phyloP scores from a whole-genome alignment of 2,329 filamentous ascomycete species.

The Venturia pyrina region DNA sequence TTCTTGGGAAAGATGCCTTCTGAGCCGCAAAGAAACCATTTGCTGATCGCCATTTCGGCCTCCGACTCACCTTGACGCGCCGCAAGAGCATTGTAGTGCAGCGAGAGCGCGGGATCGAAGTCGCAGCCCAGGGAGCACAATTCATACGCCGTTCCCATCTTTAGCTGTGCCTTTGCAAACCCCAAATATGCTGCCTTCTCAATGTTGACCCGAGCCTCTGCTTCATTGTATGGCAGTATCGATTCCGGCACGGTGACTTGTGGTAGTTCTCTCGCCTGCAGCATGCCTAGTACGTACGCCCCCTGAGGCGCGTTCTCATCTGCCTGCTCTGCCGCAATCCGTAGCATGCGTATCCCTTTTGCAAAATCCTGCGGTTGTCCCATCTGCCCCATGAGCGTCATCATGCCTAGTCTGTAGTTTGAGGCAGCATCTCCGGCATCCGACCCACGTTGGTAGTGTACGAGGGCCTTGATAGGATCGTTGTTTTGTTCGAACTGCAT shows the following conservation, averaged over 20 bases:
- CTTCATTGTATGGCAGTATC: conserved; percentile 61
- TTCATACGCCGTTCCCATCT: conserved; percentile 95
- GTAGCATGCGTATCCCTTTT: conserved; percentile 72
- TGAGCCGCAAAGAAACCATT: conserved; percentile 96
- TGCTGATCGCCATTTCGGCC: conserved; percentile 90
- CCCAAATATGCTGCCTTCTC: conserved; percentile 94
- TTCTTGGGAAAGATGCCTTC: conserved; percentile 92
- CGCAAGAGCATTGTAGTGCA: conserved; percentile 93
- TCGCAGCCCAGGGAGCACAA: conserved; percentile 88
- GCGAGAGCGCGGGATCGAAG: conserved; percentile 82
- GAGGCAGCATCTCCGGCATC: conserved; percentile 78
- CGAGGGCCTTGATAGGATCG: conserved; percentile 80
- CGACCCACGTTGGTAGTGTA: conserved; percentile 79
- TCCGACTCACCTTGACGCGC: conserved; percentile 87
- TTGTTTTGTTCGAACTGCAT: conserved; percentile 98
- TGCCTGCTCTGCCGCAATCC: conserved; percentile 69
- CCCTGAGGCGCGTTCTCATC: conserved; percentile 97
- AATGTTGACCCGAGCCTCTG: conserved; percentile 72
- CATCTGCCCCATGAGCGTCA: conserved; percentile 89
- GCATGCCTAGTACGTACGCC: conserved; percentile 91
- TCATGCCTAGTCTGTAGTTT: conserved; percentile 85
- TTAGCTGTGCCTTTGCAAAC: conserved; percentile 91
- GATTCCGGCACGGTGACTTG: conserved; percentile 72
- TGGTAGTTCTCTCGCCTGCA: conserved; percentile 81
- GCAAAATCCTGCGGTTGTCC: conserved; percentile 75